phyloP scores from a whole-genome alignment of 257 asterid genomes.

The Rubia yunnanensis region DNA sequence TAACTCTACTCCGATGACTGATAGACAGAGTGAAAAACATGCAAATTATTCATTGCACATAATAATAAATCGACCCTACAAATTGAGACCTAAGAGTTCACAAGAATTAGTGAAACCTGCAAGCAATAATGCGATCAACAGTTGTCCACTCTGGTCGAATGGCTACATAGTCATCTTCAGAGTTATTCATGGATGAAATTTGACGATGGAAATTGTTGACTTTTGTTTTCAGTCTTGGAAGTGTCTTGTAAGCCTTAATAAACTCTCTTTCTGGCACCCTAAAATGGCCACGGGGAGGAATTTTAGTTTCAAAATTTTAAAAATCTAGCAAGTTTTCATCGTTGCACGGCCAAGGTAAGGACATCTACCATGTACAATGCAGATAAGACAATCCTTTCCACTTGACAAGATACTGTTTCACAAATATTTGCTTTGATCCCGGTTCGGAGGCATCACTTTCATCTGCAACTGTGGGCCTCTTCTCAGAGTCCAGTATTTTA shows the following conservation, averaged over 20 bases:
- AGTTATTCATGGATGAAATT: constrained; percentile 51
- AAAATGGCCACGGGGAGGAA: constrained; percentile 19
- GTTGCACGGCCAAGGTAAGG: neutral
- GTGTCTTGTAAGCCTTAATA: constrained; percentile 74
- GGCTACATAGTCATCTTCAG: constrained; percentile 73
- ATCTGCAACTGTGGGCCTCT: constrained; percentile 68
- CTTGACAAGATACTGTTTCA: constrained; percentile 85
- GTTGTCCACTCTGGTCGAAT: constrained; percentile 96
- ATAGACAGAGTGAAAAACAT: neutral
- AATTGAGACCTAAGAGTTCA: neutral
- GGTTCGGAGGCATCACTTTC: constrained; percentile 55
- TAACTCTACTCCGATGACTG: neutral
- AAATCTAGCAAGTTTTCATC: neutral
- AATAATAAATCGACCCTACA: neutral
- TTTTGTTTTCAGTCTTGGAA: constrained; percentile 82
- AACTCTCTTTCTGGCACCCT: constrained; percentile 96
- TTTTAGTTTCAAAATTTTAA: neutral
- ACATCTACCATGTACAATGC: constrained; percentile 72
- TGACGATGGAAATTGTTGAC: constrained; percentile 77
- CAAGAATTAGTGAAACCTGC: constrained; percentile 48
- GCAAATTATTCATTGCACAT: no score
- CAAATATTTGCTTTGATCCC: constrained; percentile 71
- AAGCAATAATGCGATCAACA: constrained; percentile 77
- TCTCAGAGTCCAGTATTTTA: constrained; percentile 80
- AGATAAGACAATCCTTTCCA: constrained; percentile 94